phyloP scores from a whole-genome alignment of 257 asterid genomes.

The Solanum pimpinellifolium region DNA sequence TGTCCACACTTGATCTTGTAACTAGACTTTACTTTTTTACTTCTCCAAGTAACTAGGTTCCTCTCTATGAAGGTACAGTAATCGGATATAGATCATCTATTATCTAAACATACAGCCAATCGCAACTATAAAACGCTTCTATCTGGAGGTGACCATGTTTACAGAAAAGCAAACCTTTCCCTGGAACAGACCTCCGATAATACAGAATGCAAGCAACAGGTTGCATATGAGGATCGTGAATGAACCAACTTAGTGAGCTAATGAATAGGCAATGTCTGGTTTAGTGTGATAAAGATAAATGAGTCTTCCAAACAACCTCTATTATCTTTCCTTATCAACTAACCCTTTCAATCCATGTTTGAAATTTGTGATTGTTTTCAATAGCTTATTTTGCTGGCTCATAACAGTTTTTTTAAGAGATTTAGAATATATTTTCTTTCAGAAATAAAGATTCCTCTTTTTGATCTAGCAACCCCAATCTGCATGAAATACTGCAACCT shows the following conservation, averaged over 20 bases:
- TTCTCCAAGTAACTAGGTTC: background rate
- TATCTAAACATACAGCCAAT: background rate
- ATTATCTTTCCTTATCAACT: background rate
- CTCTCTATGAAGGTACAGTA: background rate
- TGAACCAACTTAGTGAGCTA: background rate
- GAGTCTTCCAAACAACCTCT: background rate
- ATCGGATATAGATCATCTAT: background rate
- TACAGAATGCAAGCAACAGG: background rate
- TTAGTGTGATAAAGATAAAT: background rate
- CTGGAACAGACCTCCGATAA: background rate
- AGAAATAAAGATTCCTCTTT: background rate
- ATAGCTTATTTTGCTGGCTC: background rate
- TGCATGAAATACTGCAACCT: background rate
- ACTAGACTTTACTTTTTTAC: background rate
- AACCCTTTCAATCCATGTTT: background rate
- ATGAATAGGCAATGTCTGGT: background rate
- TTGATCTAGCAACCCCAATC: background rate
- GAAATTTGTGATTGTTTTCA: background rate
- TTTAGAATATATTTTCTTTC: background rate
- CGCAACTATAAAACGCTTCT: background rate
- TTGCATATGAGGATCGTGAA: background rate
- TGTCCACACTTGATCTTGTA: background rate
- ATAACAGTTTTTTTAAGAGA: background rate
- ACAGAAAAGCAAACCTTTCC: background rate
- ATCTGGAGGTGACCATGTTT: background rate